These are phyloP conservation scores for Gossypium davidsonii DNA, from an alignment of 441 rosid species.

Conservation along the genomic window DNA sequence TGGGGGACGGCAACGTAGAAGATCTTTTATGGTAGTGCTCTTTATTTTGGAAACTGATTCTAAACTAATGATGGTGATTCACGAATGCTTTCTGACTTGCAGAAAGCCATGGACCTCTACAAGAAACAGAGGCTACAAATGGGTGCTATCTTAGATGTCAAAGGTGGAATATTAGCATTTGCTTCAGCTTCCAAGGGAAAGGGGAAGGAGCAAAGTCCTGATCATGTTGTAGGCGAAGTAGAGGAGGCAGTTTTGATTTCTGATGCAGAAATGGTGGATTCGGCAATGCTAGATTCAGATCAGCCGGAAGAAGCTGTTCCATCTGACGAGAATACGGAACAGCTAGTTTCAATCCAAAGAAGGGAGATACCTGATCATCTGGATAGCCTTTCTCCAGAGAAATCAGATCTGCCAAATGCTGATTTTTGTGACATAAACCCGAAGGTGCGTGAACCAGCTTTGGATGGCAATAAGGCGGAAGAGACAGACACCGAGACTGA, in stretches of 20 bases:
- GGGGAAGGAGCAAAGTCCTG: slow-evolving; percentile 23
- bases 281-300: slow-evolving; percentile 17
- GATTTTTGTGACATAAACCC: slow-evolving; percentile 11
- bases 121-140: slow-evolving; percentile 57
- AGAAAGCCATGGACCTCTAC: slow-evolving; percentile 80
- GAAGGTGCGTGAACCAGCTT: slow-evolving; percentile 19
- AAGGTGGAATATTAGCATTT: slow-evolving; percentile 21
- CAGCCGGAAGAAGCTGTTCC: slow-evolving; percentile 23
- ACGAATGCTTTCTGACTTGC: slow-evolving; percentile 21
- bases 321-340: slow-evolving; percentile 22
- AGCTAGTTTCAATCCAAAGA: neutral
- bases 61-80: neutral
- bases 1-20: neutral
- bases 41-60: neutral
- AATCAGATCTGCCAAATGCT: slow-evolving; percentile 16
- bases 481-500: slow-evolving; percentile 10
- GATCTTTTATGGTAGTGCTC: neutral
- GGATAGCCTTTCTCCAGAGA: slow-evolving; percentile 6
- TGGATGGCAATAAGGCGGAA: slow-evolving; percentile 19
- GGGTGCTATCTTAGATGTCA: slow-evolving; percentile 28
- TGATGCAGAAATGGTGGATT: slow-evolving; percentile 27
- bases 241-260: slow-evolving; percentile 21
- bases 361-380: slow-evolving; percentile 13
- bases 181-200: slow-evolving; percentile 20
- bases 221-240: slow-evolving; percentile 13